These are phyloP conservation scores for Myxozyma geophila DNA, from an alignment of 805 yeast genomes.

Conservation along the genomic window DNA sequence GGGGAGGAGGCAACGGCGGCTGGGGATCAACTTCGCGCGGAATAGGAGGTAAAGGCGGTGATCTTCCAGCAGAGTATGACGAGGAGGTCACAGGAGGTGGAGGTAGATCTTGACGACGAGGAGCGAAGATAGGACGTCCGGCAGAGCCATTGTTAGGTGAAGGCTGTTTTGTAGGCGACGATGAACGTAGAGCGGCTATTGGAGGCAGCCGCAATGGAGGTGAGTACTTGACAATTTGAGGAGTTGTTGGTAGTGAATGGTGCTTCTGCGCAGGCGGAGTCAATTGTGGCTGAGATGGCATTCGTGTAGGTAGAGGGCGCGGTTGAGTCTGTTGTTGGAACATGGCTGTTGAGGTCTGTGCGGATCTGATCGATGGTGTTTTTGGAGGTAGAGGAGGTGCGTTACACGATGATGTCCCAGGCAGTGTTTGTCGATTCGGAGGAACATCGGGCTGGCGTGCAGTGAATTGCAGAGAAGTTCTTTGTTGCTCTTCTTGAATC, in stretches of 20 bases:
- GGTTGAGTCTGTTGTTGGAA: neutral
- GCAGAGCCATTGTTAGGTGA: neutral
- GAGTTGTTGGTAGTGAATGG: neutral
- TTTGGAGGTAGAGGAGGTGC: constrained; percentile 2
- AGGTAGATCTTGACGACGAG: neutral
- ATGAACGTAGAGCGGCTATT: neutral
- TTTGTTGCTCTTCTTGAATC: neutral
- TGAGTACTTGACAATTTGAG: neutral
- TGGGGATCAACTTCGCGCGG: neutral
- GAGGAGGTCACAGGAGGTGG: neutral
- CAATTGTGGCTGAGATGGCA: neutral
- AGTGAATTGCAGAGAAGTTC: neutral
- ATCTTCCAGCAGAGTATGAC: neutral
- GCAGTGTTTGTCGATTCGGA: neutral
- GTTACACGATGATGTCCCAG: neutral
- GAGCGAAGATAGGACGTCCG: neutral
- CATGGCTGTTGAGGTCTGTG: neutral
- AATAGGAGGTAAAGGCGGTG: constrained; percentile 1
- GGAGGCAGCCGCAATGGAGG: neutral
- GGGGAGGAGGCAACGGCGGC: constrained; percentile 8
- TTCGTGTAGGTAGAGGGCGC: neutral
- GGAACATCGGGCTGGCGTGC: neutral
- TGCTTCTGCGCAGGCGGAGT: neutral
- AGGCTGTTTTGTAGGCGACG: neutral
- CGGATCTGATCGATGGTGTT: neutral